A percentile compares a stretch with the other conserved stretches of the same genome.
phyloP scores from a whole-genome alignment of 768 basidiomycete genomes.

The Butyriboletus loyo region DNA sequence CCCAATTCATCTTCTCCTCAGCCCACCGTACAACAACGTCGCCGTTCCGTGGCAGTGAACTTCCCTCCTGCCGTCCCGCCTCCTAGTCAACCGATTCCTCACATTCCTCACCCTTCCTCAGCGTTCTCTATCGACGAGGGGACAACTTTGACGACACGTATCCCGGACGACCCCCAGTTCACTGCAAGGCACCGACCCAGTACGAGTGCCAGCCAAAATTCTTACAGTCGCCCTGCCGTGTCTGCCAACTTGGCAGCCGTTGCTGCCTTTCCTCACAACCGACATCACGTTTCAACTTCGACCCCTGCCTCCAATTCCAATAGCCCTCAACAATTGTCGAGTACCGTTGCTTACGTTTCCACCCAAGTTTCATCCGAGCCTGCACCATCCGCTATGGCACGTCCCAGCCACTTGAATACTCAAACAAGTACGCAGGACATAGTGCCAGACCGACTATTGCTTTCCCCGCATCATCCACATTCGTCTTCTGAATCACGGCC shows the following conservation, averaged over 20 bases:
- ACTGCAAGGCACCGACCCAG: conserved; percentile 34
- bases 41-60: conserved; percentile 67
- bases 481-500: conserved; percentile 46
- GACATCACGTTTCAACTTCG: conserved; percentile 33
- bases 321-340: conserved; percentile 26
- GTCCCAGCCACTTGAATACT: conserved; percentile 18
- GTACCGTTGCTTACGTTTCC: conserved; percentile 30
- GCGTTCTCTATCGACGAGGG: conserved; percentile 18
- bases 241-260: conserved; percentile 57
- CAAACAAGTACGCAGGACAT: conserved; percentile 37
- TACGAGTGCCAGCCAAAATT: conserved; percentile 34
- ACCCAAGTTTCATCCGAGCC: conserved; percentile 54
- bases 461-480: conserved; percentile 44
- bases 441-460: conserved; percentile 41
- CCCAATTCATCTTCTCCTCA: conserved; percentile 31
- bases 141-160: conserved; percentile 17
- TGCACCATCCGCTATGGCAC: conserved; percentile 51
- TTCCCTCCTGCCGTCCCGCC: conserved; percentile 68
- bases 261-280: conserved; percentile 58
- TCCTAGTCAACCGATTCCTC: conserved; percentile 72
- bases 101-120: conserved; percentile 43
- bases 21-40: conserved; percentile 41
- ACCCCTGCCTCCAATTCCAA: conserved; percentile 24
- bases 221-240: conserved; percentile 33
- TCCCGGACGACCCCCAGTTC: conserved; percentile 29